Evolutionary conservation across 2,329 filamentous ascomycete genomes (phyloP).

Genomic region (Myotisia sp.): DNA sequence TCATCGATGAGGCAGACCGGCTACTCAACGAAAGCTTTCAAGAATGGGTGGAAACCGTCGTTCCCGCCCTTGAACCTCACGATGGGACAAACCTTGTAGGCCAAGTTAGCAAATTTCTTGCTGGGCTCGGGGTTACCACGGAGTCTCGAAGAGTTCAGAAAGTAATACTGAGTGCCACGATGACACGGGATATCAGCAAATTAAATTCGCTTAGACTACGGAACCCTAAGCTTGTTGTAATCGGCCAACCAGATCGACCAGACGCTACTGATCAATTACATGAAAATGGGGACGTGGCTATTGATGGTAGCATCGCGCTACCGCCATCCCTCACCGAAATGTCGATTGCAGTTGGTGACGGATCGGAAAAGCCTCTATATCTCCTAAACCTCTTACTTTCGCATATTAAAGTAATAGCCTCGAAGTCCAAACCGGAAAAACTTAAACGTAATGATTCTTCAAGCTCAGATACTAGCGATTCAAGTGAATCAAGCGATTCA

Average conservation of each 20-base stretch:
- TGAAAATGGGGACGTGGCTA: conserved; percentile 11
- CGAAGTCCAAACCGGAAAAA: neutral
- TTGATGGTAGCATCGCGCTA: conserved; percentile 25
- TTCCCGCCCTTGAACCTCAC: conserved; percentile 43
- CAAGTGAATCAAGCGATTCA: conserved; percentile 18
- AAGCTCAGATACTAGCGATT: conserved; percentile 8
- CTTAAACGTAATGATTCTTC: neutral
- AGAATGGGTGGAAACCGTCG: conserved; percentile 66
- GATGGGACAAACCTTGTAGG: conserved; percentile 36
- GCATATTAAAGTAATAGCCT: conserved; percentile 17
- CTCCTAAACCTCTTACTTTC: conserved; percentile 58
- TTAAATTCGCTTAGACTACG: conserved; percentile 58
- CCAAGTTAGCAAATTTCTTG: conserved; percentile 19
- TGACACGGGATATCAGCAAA: conserved; percentile 74
- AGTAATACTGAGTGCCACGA: conserved; percentile 77
- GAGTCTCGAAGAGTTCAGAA: conserved; percentile 48
- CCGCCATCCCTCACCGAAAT: conserved; percentile 51
- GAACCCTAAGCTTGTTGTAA: conserved; percentile 60
- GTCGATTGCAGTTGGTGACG: conserved; percentile 54
- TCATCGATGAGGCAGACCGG: conserved; percentile 90
- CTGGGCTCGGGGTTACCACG: conserved; percentile 25
- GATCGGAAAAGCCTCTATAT: conserved; percentile 64
- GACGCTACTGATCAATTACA: conserved; percentile 12
- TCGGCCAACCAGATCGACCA: conserved; percentile 42
- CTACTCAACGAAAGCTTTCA: conserved; percentile 84